Conservation (phyloP, 306 rosid genomes). For the Medicago truncatula region MtrunA17r5.0-ANR NC_053048.1:44840501-44841000, state of each 20-base stretch:
- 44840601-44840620: background rate
- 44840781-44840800: conserved; percentile 63
- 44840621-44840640: background rate
- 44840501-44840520: no score
- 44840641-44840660: conserved; percentile 1
- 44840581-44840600: background rate
- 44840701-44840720: conserved; percentile 37
- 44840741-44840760: conserved; percentile 89
- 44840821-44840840: conserved; percentile 82
- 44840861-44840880: conserved; percentile 79
- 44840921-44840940: conserved; percentile 73
- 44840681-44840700: conserved; percentile 42
- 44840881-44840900: conserved; percentile 83
- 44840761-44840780: conserved; percentile 52
- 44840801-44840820: conserved; percentile 63
- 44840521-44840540: no score
- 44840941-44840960: conserved; percentile 89
- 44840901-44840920: conserved; percentile 78
- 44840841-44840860: conserved; percentile 67
- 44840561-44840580: no score
- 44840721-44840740: conserved; percentile 86
- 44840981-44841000: conserved; percentile 91
- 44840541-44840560: no score
- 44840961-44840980: conserved; percentile 81
- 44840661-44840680: conserved; percentile 59